Evolutionary conservation across 2,329 filamentous ascomycete species (phyloP), one percentile per base, ranked within the genome.

Genomic region (Colletotrichum falcatum): DNA sequence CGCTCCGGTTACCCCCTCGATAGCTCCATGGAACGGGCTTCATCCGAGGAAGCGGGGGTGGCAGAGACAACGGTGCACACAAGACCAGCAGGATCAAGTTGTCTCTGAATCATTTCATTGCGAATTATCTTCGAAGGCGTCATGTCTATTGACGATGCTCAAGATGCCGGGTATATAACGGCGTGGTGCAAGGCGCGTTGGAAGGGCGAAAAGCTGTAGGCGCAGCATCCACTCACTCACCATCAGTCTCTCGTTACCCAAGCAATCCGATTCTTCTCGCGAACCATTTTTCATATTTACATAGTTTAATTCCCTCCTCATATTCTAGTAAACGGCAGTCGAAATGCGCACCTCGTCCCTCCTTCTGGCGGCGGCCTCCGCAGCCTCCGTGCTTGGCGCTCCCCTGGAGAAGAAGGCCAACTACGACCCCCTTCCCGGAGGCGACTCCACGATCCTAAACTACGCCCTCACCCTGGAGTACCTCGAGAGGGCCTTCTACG

Each of bases 401-500:
- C 67, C 71, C 26, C 55, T 73, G 28, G 65, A 66, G 33, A 73
- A 66, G 59, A 72, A 42, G 51, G 68, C 66, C 37, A 66, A 75
- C 65, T 75, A 71, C 12, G 74, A 74, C 26, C 51, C 73, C 26
- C 72, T 73, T 11, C 55, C 73, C 33, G 73, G 73, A 23, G 74
- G 74, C 30, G 75, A 74, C 37, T 64, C 73, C 55, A 75, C 77
- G 61, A 84, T 85, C 61, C 79, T 85, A 63, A 49, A 68, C 78
- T 86, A 85, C 61, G 84, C 84, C 26, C 77, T 86, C 28, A 82
- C 83, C 1, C 83, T 88, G 6, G 87, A 89, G 78, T 83, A 87
- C 65, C 84, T 89, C 37, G 90, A 92, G 79, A 81, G 87, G 71
- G 83, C 83, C 65, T 92, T 92, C 81, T 92, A 92, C 80, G 80